phyloP scores from a whole-genome alignment of 768 basidiomycete genomes.

The Austroboletus festivus region DNA sequence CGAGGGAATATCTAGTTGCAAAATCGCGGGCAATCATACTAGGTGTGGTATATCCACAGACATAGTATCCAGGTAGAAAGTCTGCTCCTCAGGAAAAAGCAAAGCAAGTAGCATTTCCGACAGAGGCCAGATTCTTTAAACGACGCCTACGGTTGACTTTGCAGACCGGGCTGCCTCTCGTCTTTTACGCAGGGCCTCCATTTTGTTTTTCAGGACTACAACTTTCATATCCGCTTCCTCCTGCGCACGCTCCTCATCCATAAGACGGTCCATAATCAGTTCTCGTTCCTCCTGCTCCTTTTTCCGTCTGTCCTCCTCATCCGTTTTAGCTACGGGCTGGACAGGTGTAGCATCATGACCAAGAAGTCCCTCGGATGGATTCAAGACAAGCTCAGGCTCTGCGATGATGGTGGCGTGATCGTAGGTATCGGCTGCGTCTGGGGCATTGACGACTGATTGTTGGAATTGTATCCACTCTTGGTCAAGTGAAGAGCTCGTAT shows the following conservation, averaged over 20 bases:
- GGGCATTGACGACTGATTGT: slow-evolving; percentile 50
- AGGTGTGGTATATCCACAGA: no score
- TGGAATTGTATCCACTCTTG: slow-evolving; percentile 75
- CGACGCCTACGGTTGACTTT: slow-evolving; percentile 16
- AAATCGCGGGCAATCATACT: no score
- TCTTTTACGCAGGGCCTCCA: slow-evolving; percentile 56
- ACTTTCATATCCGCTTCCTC: slow-evolving; percentile 86
- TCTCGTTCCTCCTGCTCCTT: slow-evolving; percentile 74
- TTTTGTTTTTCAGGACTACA: slow-evolving; percentile 54
- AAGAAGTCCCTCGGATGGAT: slow-evolving; percentile 50
- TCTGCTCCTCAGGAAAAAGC: no score
- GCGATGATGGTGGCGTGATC: slow-evolving; percentile 68
- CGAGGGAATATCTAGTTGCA: no score
- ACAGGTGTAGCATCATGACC: slow-evolving; percentile 26
- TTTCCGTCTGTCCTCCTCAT: slow-evolving; percentile 41
- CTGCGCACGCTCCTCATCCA: slow-evolving; percentile 84
- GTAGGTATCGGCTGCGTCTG: slow-evolving; percentile 48
- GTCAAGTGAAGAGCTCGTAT: slow-evolving; percentile 45
- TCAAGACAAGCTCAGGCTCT: slow-evolving; percentile 57
- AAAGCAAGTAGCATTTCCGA: no score
- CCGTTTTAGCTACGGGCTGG: slow-evolving; percentile 7
- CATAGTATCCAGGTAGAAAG: no score
- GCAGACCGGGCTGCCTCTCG: slow-evolving; percentile 35
- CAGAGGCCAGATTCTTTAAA: slow-evolving; percentile 7
- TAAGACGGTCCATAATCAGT: slow-evolving; percentile 78